These are phyloP conservation scores for Neoascochyta sp. DNA, from an alignment of 2,329 filamentous ascomycete species.

Conservation along the genomic window DNA sequence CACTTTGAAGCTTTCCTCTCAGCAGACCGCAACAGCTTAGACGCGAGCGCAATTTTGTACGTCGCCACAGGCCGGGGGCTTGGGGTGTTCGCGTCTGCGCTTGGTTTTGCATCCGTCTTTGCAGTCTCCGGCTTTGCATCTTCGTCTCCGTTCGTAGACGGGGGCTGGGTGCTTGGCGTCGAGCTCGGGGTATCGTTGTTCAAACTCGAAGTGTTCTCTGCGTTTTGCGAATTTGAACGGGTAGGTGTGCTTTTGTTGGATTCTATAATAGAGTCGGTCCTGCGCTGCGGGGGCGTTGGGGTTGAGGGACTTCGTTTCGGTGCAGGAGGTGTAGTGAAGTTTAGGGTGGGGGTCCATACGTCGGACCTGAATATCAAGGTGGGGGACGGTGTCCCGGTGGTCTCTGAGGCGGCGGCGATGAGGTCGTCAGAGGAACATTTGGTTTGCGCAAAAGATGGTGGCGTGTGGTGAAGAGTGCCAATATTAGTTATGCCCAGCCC, in stretches of 20 bases:
- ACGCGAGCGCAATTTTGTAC: slow-evolving; percentile 33
- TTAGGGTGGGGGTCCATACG: slow-evolving; percentile 15
- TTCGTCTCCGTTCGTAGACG: no score
- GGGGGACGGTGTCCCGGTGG: slow-evolving; percentile 25
- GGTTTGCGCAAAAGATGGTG: slow-evolving; percentile 31
- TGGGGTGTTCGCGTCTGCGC: no score
- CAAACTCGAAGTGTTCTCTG: no score
- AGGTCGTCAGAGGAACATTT: slow-evolving; percentile 35
- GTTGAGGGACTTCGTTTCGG: slow-evolving; percentile 16
- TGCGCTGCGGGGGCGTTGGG: slow-evolving; percentile 20
- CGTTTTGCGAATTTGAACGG: no score
- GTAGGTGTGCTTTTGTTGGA: no score
- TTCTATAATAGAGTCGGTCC: slow-evolving; percentile 11
- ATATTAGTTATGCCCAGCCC: slow-evolving; percentile 21
- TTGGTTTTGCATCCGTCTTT: no score
- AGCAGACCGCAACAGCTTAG: slow-evolving; percentile 22
- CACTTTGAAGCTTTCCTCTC: no score
- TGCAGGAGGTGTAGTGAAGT: slow-evolving; percentile 11
- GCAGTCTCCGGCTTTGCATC: no score
- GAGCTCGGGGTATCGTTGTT: no score
- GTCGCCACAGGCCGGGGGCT: no score
- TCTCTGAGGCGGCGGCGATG: slow-evolving; percentile 22
- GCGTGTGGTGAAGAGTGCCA: slow-evolving; percentile 8
- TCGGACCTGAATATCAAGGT: slow-evolving; percentile 5
- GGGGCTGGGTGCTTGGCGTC: no score